Evolutionary conservation across 1,139 yeast species (phyloP), one percentile per base, ranked within the genome.

Genomic region (Nadsonia starkeyi-henricii): DNA sequence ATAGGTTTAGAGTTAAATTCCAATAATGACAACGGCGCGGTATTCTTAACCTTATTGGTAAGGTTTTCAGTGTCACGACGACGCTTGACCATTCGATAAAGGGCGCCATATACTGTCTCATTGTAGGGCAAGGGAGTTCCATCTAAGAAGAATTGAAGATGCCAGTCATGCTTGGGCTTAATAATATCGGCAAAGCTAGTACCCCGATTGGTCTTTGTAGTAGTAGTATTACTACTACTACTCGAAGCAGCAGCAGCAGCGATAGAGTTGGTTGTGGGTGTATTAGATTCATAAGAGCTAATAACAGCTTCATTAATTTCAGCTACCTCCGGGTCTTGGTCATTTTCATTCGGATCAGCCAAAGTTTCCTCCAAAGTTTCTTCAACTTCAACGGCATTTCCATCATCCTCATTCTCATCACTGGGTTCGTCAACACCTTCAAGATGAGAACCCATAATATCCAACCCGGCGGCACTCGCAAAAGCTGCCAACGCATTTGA

Each of bases 101-200:
- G 69, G 0, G 91, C 95, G 3, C 94, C 95, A 63, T 80, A 83
- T 2, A 89, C 74, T 0, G 96, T 85, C 2, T 85, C 78, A 51
- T 80, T 88, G 37, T 70, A 69, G 1, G 89, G 82, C 20, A 86
- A 71, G 0, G 67, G 69, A 52, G 79, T 79, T 15, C 76, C 88
- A 53, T 79, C 73, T 21, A 81, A 66, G 5, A 69, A 67, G 59
- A 88, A 88, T 54, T 81, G 85, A 48, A 82, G 66, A 50, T 71
- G 65, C 67, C 71, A 74, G 7, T 67, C 63, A 12, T 60, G 59
- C 46, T 19, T 48, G 45, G 39, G 48, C 45, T 12, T 50, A 45
- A 52, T 46, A n/a, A 51, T 51, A 41, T 48, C 49, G n/a, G 56
- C 54, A 26, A 53, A 45, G 28, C 56, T 53, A 3, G 53, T 51